Conservation (phyloP, 139 green algal species). For the Auxenochlorella pyrenoidosa region DNA sequence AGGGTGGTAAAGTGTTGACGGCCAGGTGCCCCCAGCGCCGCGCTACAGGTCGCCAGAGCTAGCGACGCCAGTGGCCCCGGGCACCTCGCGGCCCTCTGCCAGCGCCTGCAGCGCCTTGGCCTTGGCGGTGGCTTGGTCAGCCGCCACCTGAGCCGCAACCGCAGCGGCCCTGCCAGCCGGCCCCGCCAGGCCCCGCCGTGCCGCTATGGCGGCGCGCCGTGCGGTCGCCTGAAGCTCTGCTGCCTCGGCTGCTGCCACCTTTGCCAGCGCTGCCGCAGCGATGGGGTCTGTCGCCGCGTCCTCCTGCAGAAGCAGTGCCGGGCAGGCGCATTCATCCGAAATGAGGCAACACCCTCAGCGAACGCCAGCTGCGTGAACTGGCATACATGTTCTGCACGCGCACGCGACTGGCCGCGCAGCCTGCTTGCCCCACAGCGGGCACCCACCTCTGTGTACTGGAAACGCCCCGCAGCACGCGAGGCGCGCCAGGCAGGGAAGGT, state of each 20-base stretch:
- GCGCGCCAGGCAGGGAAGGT: conserved; percentile 25
- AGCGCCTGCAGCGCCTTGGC: neutral
- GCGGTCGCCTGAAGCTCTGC: neutral
- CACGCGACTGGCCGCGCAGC: too few species aligned
- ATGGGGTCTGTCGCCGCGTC: neutral
- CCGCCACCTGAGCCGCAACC: neutral
- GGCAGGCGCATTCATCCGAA: too few species aligned
- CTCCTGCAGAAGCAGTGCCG: neutral
- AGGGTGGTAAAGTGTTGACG: too few species aligned
- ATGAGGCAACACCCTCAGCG: too few species aligned
- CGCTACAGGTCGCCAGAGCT: neutral
- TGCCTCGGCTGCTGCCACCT: neutral
- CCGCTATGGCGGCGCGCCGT: neutral
- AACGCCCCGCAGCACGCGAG: neutral
- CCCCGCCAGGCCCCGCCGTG: neutral
- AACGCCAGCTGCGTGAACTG: too few species aligned
- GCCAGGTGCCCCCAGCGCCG: too few species aligned
- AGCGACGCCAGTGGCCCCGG: neutral
- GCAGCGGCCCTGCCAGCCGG: neutral
- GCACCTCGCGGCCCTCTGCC: neutral
- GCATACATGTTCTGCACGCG: too few species aligned
- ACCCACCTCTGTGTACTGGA: too few species aligned
- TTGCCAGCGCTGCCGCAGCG: neutral
- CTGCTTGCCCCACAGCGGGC: too few species aligned
- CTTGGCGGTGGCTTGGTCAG: neutral